Evolutionary conservation across 2,329 filamentous ascomycete genomes (phyloP), one percentile per base, ranked within the genome.

Genomic region (Sporothrix brunneoviolacea): DNA sequence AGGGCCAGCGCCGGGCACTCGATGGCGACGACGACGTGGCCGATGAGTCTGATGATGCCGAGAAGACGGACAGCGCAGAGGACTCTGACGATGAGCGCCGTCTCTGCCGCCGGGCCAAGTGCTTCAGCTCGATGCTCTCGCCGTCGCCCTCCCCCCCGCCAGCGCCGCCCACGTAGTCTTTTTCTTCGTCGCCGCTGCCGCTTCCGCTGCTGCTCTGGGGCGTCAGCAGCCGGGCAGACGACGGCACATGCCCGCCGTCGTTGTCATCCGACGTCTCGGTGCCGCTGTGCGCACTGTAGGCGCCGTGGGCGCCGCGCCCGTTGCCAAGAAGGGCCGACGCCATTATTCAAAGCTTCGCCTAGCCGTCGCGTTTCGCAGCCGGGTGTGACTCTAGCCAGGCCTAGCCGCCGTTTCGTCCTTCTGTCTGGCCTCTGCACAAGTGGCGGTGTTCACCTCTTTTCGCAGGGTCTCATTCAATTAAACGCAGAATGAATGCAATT

Each of bases 1-100:
- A 79, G 18, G 68, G 61, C 61, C 67, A 37, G 57, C 58, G 54
- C 54, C 60, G 15, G 57, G 54, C 13, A 47, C 53, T n/a, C n/a
- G n/a, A n/a, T 28, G 24, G 24, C 24, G 24, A 10, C 10, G 24
- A 10, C 24, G 24, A 10, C 6, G 24, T 28, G 24, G 45, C 21
- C 3, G 27, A n/a, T 9, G 37, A 40, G 10, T 7, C 4, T 8
- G 48, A 19, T 27, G 18, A 18, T 9, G 48, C 9, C 3, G 37
- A 43, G 18, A 33, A 53, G 18, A 35, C 39, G 1, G 48, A 40
- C 8, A 36, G 13, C 21, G 22, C 21, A 3, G 33, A 37, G 22
- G 35, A 35, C 18, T 16, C 15, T 16, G 44, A 51, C 18, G 35
- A 38, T 18, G 16, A 37, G 30, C 36, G 15, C 15, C 38, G 32